Base-by-base conservation (phyloP, 305 asterid genomes). In the Ilex paraguariensis region DNA sequence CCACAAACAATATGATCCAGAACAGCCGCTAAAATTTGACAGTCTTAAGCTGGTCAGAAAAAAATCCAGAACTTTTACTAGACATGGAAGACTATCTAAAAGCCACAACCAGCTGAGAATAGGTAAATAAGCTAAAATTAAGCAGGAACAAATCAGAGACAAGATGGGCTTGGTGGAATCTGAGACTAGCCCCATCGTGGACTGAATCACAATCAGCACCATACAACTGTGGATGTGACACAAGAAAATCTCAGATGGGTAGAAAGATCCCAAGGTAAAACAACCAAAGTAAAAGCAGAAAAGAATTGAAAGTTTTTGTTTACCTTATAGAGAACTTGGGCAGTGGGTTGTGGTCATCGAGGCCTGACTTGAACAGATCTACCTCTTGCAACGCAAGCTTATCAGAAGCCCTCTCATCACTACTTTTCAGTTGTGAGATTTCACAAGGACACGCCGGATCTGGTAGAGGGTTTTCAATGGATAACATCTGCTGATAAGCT, bases 261-360 rank as follows among this genome's bases (percentile, higher is more conserved):
- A 60, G 44, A 49, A 17, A 4, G 15, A 53, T 59, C 46, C 59
- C 64, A 6, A 17, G 13, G 40, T 6, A 50, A 50, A 14, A 57
- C 13, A 60, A 62, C 31, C 52, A 42, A 48, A 36, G 17, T 31
- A n/a, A 53, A 36, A 17, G 63, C 40, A 46, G 6, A 9, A 54
- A n/a, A 31, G 64, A 16, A 8, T 11, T n/a, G 21, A 57, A 60
- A 54, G 57, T 54, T 7, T 32, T 54, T 15, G 14, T 63, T 77
- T 75, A 93, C 99, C 99, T 93, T 81, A 93, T 87, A 77, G 95
- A 85, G 85, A 93, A 93, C 63, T 75, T 84, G 67, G 95, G 79
- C 62, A 65, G 80, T 65, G 80, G 78, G 71, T 66, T 73, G 69
- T 68, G 68, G 71, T 80, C 83, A 79, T 75, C 85, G 66, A 73